A percentile compares a stretch with the other conserved stretches of the same genome.
These are phyloP conservation scores for Arachis stenosperma DNA, from an alignment of 306 rosid genomes.

Conservation along the genomic window DNA sequence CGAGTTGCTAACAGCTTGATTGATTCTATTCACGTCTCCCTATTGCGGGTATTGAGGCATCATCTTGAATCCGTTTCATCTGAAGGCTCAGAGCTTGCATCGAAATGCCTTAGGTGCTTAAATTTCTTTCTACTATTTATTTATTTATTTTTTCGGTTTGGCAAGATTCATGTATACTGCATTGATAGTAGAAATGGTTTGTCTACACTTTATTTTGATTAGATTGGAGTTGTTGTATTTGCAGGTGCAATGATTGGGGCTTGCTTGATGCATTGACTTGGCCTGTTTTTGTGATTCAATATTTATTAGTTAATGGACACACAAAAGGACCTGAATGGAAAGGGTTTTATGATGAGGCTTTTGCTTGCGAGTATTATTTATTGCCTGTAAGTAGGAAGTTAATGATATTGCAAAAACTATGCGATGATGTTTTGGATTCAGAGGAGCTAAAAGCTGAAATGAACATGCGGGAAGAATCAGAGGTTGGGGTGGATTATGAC, in stretches of 20 bases:
- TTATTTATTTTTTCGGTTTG: conserved; percentile 2
- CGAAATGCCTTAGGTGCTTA: conserved; percentile 74
- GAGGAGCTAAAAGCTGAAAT: conserved; percentile 79
- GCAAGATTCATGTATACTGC: background rate
- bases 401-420: conserved; percentile 73
- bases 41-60: conserved; percentile 70
- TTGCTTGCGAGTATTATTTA: conserved; percentile 68
- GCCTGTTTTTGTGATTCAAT: conserved; percentile 77
- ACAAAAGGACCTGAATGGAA: conserved; percentile 67
- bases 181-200: conserved; percentile 24
- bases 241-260: conserved; percentile 85
- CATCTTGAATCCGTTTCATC: conserved; percentile 69
- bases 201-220: background rate
- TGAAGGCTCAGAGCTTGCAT: conserved; percentile 74
- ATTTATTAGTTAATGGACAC: conserved; percentile 70
- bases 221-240: conserved; percentile 23
- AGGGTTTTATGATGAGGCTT: conserved; percentile 68
- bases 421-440: conserved; percentile 75
- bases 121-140: background rate
- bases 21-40: conserved; percentile 79
- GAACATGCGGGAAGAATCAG: conserved; percentile 73
- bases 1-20: conserved; percentile 56
- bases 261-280: conserved; percentile 88
- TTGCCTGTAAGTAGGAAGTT: conserved; percentile 75
- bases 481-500: conserved; percentile 74